These are phyloP conservation scores for Brasilioporus rufonigricans DNA, from an alignment of 768 basidiomycete genomes.

Conservation along the genomic window DNA sequence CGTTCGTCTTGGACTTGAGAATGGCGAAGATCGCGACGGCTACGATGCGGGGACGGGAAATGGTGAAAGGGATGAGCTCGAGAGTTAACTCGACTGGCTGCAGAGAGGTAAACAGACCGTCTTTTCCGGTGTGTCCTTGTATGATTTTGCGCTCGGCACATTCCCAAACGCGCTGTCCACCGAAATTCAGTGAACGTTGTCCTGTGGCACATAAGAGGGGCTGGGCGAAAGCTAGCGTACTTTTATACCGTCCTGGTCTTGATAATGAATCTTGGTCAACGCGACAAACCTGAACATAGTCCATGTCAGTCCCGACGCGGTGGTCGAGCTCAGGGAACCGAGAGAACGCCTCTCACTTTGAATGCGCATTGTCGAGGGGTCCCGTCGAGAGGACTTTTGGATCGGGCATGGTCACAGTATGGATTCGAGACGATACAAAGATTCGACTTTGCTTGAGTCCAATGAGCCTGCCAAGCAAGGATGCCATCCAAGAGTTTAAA, in stretches of 20 bases:
- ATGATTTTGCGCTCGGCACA: conserved; percentile 84
- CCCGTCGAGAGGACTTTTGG: conserved; percentile 54
- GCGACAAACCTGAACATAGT: conserved; percentile 67
- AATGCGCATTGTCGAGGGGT: conserved; percentile 52
- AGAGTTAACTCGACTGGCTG: background rate
- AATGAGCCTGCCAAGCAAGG: conserved; percentile 5
- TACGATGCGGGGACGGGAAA: conserved; percentile 25
- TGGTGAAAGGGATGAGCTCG: too few relatives aligned
- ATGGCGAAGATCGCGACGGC: conserved; percentile 86
- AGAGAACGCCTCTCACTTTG: conserved; percentile 44
- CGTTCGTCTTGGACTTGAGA: conserved; percentile 67
- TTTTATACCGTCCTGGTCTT: conserved; percentile 74
- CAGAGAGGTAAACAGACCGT: conserved; percentile 48
- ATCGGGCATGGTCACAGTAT: conserved; percentile 25
- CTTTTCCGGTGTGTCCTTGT: conserved; percentile 70
- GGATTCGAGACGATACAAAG: background rate
- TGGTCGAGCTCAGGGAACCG: background rate
- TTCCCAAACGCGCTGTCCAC: conserved; percentile 78
- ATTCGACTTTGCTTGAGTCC: background rate
- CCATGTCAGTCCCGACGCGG: background rate
- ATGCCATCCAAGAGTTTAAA: conserved; percentile 3
- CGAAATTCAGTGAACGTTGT: background rate
- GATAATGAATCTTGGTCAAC: conserved; percentile 77
- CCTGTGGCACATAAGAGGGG: background rate
- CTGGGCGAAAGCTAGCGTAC: conserved; percentile 34